Conservation (phyloP, 2,329 filamentous ascomycete species). For the Aspergillus fumigatus region DNA sequence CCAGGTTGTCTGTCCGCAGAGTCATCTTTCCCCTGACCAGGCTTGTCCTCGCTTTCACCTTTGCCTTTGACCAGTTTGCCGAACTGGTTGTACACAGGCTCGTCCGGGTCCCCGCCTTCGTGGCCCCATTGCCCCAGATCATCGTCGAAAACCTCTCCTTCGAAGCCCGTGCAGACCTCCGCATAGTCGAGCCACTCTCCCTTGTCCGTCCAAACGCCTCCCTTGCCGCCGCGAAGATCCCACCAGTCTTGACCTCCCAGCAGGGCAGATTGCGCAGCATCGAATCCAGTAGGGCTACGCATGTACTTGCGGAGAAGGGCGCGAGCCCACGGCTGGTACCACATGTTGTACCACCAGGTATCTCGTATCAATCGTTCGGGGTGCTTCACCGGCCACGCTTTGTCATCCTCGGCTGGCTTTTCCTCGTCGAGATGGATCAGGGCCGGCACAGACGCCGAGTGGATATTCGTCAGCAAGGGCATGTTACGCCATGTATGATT, state of each 20-base stretch:
- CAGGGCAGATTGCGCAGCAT: constrained; percentile 41
- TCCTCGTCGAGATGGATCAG: constrained; percentile 41
- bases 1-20: too few species aligned
- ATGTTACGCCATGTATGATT: constrained; percentile 41
- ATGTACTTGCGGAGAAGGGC: constrained; percentile 48
- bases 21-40: too few species aligned
- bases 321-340: constrained; percentile 46
- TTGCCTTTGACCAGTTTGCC: constrained; percentile 35
- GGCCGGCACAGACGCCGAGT: constrained; percentile 44
- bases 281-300: constrained; percentile 40
- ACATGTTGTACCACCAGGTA: constrained; percentile 44
- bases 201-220: constrained; percentile 51
- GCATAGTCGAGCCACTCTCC: constrained; percentile 47
- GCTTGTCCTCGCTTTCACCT: constrained; percentile 4
- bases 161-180: constrained; percentile 44
- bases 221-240: constrained; percentile 49
- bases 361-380: constrained; percentile 13
- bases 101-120: constrained; percentile 27
- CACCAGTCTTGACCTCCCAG: constrained; percentile 46
- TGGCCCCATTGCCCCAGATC: constrained; percentile 39
- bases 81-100: constrained; percentile 37
- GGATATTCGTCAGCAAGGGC: constrained; percentile 46
- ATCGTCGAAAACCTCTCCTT: constrained; percentile 46
- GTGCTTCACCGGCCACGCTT: background rate
- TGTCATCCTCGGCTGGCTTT: constrained; percentile 12